Evolutionary conservation across 2,329 filamentous ascomycete genomes (phyloP).

Genomic region (Calonectria pseudoreteaudii): DNA sequence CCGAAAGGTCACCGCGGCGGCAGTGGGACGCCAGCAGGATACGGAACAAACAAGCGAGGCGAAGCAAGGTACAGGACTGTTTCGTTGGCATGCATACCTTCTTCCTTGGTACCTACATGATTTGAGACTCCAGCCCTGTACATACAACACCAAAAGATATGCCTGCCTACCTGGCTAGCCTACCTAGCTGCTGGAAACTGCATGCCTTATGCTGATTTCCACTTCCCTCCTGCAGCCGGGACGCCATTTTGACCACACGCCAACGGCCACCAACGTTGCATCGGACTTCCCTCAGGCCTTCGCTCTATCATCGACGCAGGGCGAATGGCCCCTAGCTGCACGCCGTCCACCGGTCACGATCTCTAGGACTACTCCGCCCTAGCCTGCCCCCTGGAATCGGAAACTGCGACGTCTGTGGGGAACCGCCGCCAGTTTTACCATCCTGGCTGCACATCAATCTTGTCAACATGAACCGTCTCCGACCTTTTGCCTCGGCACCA

Average conservation of each 20-base stretch:
- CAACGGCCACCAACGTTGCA: conserved; percentile 21
- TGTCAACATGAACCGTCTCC: conserved; percentile 19
- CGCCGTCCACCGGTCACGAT: conserved; percentile 10
- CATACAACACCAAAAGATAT: neutral
- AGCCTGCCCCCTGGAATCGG: conserved; percentile 4
- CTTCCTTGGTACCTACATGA: neutral
- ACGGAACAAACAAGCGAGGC: neutral
- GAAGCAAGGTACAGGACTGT: neutral
- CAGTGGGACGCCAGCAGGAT: neutral
- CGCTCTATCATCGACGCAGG: conserved; percentile 3
- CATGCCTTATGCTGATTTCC: conserved; percentile 5
- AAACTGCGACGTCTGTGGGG: conserved; percentile 18
- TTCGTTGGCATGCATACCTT: neutral
- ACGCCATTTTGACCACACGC: neutral
- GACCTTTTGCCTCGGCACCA: neutral
- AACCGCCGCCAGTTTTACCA: conserved; percentile 3
- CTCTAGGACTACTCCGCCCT: conserved; percentile 1
- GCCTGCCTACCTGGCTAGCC: neutral
- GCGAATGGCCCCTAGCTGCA: conserved; percentile 13
- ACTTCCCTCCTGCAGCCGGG: conserved; percentile 5
- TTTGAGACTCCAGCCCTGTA: neutral
- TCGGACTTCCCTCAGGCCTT: conserved; percentile 17
- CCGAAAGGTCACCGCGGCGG: neutral
- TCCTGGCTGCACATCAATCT: conserved; percentile 21
- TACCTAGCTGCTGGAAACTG: conserved; percentile 6